Evolutionary conservation across 768 basidiomycete genomes (phyloP).

Genomic region (Gymnopilus dilepis): DNA sequence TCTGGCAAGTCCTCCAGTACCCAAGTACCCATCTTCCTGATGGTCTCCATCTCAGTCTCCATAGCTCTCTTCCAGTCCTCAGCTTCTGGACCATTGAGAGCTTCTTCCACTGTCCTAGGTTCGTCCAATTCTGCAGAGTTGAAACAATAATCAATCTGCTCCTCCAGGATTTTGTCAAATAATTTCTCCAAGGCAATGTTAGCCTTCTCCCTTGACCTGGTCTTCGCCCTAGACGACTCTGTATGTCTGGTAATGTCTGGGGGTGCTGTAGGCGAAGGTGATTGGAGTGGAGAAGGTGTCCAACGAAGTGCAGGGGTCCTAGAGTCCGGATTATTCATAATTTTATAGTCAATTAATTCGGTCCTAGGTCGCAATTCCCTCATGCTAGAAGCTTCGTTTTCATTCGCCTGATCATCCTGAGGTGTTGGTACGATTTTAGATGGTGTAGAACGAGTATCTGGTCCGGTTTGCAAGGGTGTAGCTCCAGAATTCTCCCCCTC

Average conservation of each 20-base stretch:
- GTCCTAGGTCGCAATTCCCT: background rate
- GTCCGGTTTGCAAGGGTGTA: slow-evolving; percentile 7
- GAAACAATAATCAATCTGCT: background rate
- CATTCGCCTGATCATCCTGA: background rate
- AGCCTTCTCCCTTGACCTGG: background rate
- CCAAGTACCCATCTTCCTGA: slow-evolving; percentile 37
- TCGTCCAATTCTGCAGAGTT: background rate
- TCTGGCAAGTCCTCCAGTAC: slow-evolving; percentile 29
- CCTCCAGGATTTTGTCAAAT: background rate
- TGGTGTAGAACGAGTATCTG: background rate
- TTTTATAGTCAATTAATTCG: slow-evolving; percentile 12
- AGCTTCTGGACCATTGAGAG: slow-evolving; percentile 9
- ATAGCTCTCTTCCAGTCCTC: slow-evolving; percentile 30
- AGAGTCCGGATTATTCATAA: slow-evolving; percentile 11
- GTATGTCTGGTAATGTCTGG: background rate
- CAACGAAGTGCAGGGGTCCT: slow-evolving; percentile 1
- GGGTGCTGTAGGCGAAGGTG: slow-evolving; percentile 5
- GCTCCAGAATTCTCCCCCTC: slow-evolving; percentile 4
- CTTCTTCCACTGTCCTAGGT: slow-evolving; percentile 11
- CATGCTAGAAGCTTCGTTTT: background rate
- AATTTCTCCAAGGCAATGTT: background rate
- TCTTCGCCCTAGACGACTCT: background rate
- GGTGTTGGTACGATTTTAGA: background rate
- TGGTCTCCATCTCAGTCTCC: slow-evolving; percentile 30
- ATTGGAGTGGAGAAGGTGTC: background rate